phyloP scores from a whole-genome alignment of 768 basidiomycete species.

The Galerina sulciceps region DNA sequence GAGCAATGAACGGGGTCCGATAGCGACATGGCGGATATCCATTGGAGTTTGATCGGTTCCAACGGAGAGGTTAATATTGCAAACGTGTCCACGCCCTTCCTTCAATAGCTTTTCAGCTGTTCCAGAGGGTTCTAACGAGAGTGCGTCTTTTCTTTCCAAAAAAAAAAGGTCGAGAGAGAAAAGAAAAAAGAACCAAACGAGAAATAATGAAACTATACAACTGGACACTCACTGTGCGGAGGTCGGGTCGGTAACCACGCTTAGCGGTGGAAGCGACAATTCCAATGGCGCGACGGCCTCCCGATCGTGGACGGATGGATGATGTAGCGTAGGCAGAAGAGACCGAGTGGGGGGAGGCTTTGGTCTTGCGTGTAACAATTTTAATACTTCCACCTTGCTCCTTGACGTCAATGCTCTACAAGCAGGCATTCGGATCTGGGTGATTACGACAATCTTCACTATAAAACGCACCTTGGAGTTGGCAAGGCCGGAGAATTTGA shows the following conservation, averaged over 20 bases:
- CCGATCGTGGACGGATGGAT: conserved; percentile 69
- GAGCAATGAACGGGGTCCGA: conserved; percentile 70
- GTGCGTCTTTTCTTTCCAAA: conserved; percentile 48
- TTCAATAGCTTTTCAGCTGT: conserved; percentile 65
- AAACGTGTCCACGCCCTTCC: conserved; percentile 94
- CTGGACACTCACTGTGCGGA: conserved; percentile 64
- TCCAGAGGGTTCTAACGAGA: conserved; percentile 95
- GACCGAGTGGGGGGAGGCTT: conserved; percentile 57
- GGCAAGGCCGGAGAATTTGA: conserved; percentile 89
- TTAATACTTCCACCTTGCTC: conserved; percentile 60
- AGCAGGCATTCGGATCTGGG: background rate
- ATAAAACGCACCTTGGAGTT: conserved; percentile 69
- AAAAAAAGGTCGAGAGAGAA: conserved; percentile 2
- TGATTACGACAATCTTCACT: background rate
- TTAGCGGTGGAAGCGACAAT: conserved; percentile 61
- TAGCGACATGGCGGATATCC: conserved; percentile 75
- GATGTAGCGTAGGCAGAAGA: conserved; percentile 49
- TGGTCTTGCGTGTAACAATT: conserved; percentile 68
- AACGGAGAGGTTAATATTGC: conserved; percentile 65
- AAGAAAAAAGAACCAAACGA: conserved; percentile 18
- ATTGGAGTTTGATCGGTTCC: conserved; percentile 65
- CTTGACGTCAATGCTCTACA: conserved; percentile 68
- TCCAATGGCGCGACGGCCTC: conserved; percentile 71
- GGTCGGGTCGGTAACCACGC: conserved; percentile 78
- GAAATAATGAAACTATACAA: conserved; percentile 8